A percentile compares a stretch with the other conserved stretches of the same genome.
These are phyloP conservation scores for Cerrena zonata DNA, from an alignment of 1,284 basidiomycete genomes.

Conservation along the genomic window DNA sequence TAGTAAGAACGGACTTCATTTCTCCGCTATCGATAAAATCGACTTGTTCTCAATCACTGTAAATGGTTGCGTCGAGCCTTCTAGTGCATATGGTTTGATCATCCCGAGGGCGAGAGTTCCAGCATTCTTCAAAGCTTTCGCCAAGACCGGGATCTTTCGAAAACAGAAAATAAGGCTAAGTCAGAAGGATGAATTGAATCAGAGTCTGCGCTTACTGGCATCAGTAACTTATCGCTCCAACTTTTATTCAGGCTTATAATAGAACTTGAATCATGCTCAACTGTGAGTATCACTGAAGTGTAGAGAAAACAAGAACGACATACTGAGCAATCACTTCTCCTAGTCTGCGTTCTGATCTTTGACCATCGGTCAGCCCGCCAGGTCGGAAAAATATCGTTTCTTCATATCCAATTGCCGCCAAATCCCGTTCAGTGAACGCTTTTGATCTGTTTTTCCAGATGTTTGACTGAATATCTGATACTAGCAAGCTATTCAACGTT, in stretches of 20 bases:
- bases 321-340: slow-evolving; percentile 40
- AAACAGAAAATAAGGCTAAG: not conserved
- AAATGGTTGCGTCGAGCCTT: not conserved
- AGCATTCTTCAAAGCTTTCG: slow-evolving; percentile 10
- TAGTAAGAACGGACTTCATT: too few species aligned
- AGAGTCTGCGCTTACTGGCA: too few species aligned
- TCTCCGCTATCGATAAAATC: too few species aligned
- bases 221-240: not conserved
- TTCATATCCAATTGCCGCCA: slow-evolving; percentile 60
- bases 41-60: slow-evolving; percentile 4
- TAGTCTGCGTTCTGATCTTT: slow-evolving; percentile 35
- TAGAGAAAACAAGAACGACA: not conserved
- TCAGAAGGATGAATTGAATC: not conserved
- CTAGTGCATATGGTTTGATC: slow-evolving; percentile 1
- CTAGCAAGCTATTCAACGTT: slow-evolving; percentile 7
- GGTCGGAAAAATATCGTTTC: slow-evolving; percentile 72
- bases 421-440: slow-evolving; percentile 65
- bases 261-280: slow-evolving; percentile 5
- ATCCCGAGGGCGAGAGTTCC: slow-evolving; percentile 11
- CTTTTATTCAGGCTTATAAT: slow-evolving; percentile 2
- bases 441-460: slow-evolving; percentile 47
- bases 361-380: slow-evolving; percentile 40
- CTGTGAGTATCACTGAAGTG: not conserved
- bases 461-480: slow-evolving; percentile 1
- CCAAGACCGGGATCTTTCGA: slow-evolving; percentile 2